Evolutionary conservation across 371 early-diverging fungal genomes (phyloP), one percentile per base, ranked within the genome.

Genomic region (Apophysomyces sp.): DNA sequence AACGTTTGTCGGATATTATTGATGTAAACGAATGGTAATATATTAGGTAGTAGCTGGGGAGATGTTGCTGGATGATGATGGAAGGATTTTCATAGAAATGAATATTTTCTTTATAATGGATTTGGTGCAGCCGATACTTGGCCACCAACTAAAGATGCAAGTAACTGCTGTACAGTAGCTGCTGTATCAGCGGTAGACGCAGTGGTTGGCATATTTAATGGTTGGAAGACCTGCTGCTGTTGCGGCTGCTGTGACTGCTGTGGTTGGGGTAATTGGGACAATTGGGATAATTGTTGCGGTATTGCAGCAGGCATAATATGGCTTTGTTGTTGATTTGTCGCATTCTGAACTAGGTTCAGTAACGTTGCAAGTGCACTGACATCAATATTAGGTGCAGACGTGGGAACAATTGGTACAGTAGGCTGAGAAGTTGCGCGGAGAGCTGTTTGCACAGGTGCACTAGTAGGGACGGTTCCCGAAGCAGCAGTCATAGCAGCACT

Each of bases 321-420:
- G 3, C 16, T 41, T 41, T 11, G 11, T 41, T 41, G 41, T 18
- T 41, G 41, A 2, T 18, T 8, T 11, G 34, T 34, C 13, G 34
- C 34, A 16, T 41, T 41, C 41, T 41, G 41, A 13, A 41, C 41
- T 41, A 41, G 16, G 41, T 41, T 41, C 2, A 41, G 41, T 41
- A 41, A 41, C 6, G 41, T 41, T 18, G 56, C 56, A 9, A 55
- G 32, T 21, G 56, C 32, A 31, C 32, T 55, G 11, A 55, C 56
- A 37, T 55, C 56, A 16, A 55, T 37, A 31, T 55, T 55, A 6
- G 41, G 41, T 18, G 41, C 4, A 18, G 41, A 41, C 4, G 58
- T 4, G 2, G 58, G 58, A 21, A 40, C 39, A 39, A 24, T 18
- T 2, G 58, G 26, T 31, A 21, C 26, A 12, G 54, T 7, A 32